Evolutionary conservation across 345 rosid genomes (phyloP).

Genomic region (Capsella bursapastoris): DNA sequence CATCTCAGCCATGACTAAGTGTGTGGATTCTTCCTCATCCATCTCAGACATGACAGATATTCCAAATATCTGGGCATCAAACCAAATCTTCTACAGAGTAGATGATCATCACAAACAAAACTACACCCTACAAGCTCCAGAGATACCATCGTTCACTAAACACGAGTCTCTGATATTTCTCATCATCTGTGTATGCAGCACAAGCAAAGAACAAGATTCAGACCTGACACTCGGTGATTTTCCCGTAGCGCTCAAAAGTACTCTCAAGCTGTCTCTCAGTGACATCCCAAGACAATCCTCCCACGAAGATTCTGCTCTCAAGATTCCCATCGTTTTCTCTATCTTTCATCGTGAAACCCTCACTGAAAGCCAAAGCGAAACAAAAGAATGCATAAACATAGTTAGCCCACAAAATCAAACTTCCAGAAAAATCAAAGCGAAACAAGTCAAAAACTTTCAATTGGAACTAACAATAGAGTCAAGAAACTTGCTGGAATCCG

Average conservation of each 20-base stretch:
- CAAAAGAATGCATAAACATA: background rate
- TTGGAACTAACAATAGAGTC: background rate
- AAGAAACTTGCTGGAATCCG: background rate
- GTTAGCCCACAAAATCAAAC: slow-evolving; percentile 1
- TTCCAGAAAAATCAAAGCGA: background rate
- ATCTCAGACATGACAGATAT: slow-evolving; percentile 3
- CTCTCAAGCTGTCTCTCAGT: slow-evolving; percentile 82
- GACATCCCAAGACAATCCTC: slow-evolving; percentile 83
- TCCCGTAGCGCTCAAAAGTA: slow-evolving; percentile 78
- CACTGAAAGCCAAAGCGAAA: slow-evolving; percentile 19
- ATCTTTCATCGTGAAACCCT: slow-evolving; percentile 27
- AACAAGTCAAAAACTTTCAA: background rate
- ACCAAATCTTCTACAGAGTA: background rate
- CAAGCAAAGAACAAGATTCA: background rate
- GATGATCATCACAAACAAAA: slow-evolving; percentile 12
- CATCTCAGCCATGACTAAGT: slow-evolving; percentile 2
- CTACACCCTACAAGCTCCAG: background rate
- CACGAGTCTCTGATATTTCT: slow-evolving; percentile 15
- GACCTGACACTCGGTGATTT: slow-evolving; percentile 85
- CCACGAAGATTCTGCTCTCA: slow-evolving; percentile 78
- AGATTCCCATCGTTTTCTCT: slow-evolving; percentile 64
- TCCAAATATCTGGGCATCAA: slow-evolving; percentile 3
- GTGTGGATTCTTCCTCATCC: background rate
- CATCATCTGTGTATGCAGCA: background rate
- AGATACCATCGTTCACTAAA: slow-evolving; percentile 6